Evolutionary conservation across 331 rosid genomes (phyloP).

Genomic region (Spiraea crenata): DNA sequence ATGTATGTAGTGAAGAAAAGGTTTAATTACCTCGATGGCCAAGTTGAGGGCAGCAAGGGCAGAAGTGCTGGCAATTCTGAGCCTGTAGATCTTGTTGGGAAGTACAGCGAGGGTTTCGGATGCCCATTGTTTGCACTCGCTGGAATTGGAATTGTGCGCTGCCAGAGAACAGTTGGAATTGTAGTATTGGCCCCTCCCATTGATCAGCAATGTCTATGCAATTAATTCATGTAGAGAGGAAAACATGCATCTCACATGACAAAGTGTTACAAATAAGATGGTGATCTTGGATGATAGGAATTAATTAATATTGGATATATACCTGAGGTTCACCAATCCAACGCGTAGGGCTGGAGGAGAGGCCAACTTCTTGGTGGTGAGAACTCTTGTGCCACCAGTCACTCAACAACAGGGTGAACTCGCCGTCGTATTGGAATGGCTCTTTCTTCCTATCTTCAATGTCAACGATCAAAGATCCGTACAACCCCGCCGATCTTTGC

Average conservation of each 20-base stretch:
- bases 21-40: slow-evolving; percentile 59
- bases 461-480: slow-evolving; percentile 81
- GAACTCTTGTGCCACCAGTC: slow-evolving; percentile 68
- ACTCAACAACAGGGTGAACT: slow-evolving; percentile 60
- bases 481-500: slow-evolving; percentile 90
- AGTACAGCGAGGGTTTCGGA: slow-evolving; percentile 56
- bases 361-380: slow-evolving; percentile 72
- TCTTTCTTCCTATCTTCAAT: slow-evolving; percentile 48
- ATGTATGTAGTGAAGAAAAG: not conserved
- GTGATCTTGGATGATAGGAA: not conserved
- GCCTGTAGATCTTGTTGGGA: slow-evolving; percentile 70
- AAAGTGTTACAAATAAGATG: too few species aligned
- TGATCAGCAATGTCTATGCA: slow-evolving; percentile 52
- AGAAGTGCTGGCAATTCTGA: slow-evolving; percentile 78
- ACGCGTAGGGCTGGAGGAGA: slow-evolving; percentile 55
- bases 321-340: slow-evolving; percentile 97
- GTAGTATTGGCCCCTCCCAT: slow-evolving; percentile 70
- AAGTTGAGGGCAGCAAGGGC: slow-evolving; percentile 73
- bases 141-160: slow-evolving; percentile 28
- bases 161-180: slow-evolving; percentile 54
- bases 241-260: too few species aligned
- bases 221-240: too few species aligned
- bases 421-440: slow-evolving; percentile 74
- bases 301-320: not conserved
- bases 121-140: slow-evolving; percentile 69